These are phyloP conservation scores for Esteya vermicola DNA, from an alignment of 2,329 filamentous ascomycete species.

Conservation along the genomic window DNA sequence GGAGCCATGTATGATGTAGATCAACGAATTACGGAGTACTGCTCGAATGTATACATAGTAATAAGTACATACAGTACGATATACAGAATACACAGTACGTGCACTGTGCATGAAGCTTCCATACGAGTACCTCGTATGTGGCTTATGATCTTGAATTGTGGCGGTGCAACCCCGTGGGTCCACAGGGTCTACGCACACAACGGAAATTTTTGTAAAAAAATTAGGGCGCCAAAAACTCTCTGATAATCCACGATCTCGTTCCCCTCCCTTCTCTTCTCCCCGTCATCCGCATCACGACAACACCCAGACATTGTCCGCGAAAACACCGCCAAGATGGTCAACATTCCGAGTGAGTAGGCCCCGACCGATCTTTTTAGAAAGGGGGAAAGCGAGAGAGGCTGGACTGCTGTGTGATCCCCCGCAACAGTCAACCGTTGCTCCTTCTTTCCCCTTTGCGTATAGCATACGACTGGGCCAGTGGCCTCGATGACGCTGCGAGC, in stretches of 20 bases:
- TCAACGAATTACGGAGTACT: too few species aligned
- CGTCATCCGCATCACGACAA: slow-evolving; percentile 1
- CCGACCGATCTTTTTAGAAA: neutral
- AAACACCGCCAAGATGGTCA: slow-evolving; percentile 41
- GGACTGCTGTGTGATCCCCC: neutral
- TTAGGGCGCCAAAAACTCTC: slow-evolving; percentile 1
- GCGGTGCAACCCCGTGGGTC: neutral
- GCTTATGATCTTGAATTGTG: neutral
- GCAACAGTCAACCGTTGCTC: too few species aligned
- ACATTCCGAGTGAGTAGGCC: slow-evolving; percentile 48
- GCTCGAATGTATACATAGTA: too few species aligned
- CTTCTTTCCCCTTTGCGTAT: too few species aligned
- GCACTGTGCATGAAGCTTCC: too few species aligned
- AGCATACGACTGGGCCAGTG: neutral
- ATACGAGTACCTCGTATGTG: too few species aligned
- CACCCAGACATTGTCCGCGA: slow-evolving; percentile 3
- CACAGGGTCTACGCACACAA: neutral
- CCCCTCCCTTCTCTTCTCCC: neutral
- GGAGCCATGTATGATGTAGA: too few species aligned
- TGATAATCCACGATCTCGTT: neutral
- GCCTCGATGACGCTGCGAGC: neutral
- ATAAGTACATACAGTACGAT: too few species aligned
- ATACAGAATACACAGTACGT: too few species aligned
- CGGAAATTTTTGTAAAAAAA: slow-evolving; percentile 3
- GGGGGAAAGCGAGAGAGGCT: neutral